Evolutionary conservation across 2,329 filamentous ascomycete genomes (phyloP).

Genomic region (Monosporascus cannonballus): DNA sequence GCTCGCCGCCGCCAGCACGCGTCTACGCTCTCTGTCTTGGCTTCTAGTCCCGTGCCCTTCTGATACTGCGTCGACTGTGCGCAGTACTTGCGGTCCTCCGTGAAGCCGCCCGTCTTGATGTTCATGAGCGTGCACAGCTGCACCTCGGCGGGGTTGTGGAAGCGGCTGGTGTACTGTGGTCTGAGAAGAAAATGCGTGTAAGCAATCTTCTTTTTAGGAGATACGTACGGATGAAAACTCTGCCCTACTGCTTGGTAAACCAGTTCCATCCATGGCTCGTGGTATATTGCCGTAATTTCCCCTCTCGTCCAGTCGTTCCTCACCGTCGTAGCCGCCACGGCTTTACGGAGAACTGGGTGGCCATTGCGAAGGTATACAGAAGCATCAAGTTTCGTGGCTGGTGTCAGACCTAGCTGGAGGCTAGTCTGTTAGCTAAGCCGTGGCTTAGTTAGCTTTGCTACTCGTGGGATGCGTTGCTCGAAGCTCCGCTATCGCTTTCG

Average conservation of each 20-base stretch:
- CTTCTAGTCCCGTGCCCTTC: constrained; percentile 70
- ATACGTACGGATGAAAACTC: background rate
- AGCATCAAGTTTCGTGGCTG: background rate
- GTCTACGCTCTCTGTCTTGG: constrained; percentile 73
- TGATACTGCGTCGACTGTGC: constrained; percentile 79
- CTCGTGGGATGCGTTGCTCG: no score
- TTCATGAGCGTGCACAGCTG: constrained; percentile 95
- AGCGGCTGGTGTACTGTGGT: constrained; percentile 72
- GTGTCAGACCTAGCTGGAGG: no score
- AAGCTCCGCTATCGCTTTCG: no score
- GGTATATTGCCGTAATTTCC: constrained; percentile 76
- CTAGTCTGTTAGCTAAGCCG: no score
- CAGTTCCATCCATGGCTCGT: constrained; percentile 74
- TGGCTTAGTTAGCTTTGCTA: no score
- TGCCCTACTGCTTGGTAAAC: constrained; percentile 62
- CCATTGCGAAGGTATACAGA: background rate
- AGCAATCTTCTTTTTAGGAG: background rate
- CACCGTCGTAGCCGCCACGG: constrained; percentile 54
- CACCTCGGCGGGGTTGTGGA: constrained; percentile 77
- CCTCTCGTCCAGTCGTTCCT: constrained; percentile 75
- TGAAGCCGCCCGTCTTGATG: constrained; percentile 91
- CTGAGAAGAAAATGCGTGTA: constrained; percentile 34
- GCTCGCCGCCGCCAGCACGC: constrained; percentile 73
- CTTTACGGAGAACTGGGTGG: constrained; percentile 35
- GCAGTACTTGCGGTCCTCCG: constrained; percentile 90